Evolutionary conservation across 305 asterid species (phyloP).

Genomic region (Fraxinus paxiana): DNA sequence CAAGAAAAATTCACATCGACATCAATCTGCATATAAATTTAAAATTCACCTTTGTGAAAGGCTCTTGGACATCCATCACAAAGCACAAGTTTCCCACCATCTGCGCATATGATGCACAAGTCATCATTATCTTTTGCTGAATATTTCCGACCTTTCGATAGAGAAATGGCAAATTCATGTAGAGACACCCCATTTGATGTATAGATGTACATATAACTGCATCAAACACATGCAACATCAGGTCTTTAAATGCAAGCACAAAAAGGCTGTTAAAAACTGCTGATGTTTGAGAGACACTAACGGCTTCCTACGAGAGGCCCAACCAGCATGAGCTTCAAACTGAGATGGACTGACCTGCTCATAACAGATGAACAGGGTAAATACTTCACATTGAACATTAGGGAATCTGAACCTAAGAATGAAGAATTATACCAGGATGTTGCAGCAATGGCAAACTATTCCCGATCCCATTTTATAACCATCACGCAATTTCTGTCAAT

Average conservation of each 20-base stretch:
- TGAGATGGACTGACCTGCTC: constrained; percentile 87
- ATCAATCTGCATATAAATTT: constrained; percentile 5
- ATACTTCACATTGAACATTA: too few relatives aligned
- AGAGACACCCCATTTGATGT: constrained; percentile 96
- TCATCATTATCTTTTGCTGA: constrained; percentile 72
- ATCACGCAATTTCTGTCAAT: too few relatives aligned
- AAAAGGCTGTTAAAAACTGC: constrained; percentile 8
- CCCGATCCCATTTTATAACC: too few relatives aligned
- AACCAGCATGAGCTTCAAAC: constrained; percentile 99
- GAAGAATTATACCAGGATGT: too few relatives aligned
- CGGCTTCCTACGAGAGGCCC: constrained; percentile 98
- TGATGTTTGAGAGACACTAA: constrained; percentile 40
- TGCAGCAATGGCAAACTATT: too few relatives aligned
- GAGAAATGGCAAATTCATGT: constrained; percentile 78
- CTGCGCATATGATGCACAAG: constrained; percentile 93
- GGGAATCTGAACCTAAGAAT: too few relatives aligned
- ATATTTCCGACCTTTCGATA: constrained; percentile 71
- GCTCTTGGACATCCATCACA: constrained; percentile 99
- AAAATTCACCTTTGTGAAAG: constrained; percentile 73
- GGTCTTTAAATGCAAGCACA: constrained; percentile 17
- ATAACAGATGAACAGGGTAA: too few relatives aligned
- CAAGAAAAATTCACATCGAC: constrained; percentile 14
- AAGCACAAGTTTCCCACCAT: constrained; percentile 96
- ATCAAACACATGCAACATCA: constrained; percentile 25
- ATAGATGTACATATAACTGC: constrained; percentile 91